Conservation (phyloP, 208 protist genomes). For the Trypanosoma brucei region DNA sequence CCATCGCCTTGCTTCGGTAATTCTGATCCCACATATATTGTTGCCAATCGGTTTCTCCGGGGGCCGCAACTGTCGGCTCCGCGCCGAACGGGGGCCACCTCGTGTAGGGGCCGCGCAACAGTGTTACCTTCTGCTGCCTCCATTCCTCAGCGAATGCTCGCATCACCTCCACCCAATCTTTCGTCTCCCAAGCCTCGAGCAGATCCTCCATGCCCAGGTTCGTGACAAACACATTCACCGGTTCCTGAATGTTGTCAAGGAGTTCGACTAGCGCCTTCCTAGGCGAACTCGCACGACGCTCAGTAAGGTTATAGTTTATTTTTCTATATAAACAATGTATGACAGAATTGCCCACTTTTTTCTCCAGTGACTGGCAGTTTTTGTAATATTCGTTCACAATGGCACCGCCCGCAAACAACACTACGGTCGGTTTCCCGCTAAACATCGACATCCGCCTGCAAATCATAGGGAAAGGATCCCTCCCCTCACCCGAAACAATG, state of each 20-base stretch:
- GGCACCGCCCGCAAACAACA: slow-evolving; percentile 18
- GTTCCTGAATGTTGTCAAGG: background rate
- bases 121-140: background rate
- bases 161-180: slow-evolving; percentile 11
- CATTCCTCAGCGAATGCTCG: slow-evolving; percentile 8
- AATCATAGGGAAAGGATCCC: background rate
- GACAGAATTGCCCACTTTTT: background rate
- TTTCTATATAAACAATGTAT: slow-evolving; percentile 9
- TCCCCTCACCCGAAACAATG: slow-evolving; percentile 3
- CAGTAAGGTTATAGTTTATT: background rate
- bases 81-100: background rate
- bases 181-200: background rate
- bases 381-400: slow-evolving; percentile 10
- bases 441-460: slow-evolving; percentile 5
- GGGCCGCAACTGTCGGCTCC: background rate
- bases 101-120: slow-evolving; percentile 8
- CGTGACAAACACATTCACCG: slow-evolving; percentile 10
- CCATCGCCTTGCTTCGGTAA: background rate
- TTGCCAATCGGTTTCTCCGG: slow-evolving; percentile 1
- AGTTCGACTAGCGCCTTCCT: background rate
- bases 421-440: background rate
- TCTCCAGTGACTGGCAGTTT: slow-evolving; percentile 7
- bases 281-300: background rate
- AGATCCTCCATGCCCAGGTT: slow-evolving; percentile 14
- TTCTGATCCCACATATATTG: slow-evolving; percentile 16